Base-by-base conservation (phyloP, 1,139 yeast genomes). In the Candida freyschussii region DNA sequence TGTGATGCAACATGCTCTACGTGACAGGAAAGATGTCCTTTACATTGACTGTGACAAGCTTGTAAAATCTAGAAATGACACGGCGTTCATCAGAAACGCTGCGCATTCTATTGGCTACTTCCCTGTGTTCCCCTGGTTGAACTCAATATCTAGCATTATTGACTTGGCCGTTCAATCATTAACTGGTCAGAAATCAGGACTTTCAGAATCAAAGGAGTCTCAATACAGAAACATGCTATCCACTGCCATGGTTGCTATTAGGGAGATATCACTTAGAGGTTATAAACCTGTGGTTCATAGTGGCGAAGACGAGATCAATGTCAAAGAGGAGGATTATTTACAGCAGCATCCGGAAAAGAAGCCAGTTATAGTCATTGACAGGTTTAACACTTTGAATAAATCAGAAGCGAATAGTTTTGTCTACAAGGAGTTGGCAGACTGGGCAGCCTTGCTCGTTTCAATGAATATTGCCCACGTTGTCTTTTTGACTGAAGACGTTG, bases 71-170 rank as follows among this genome's bases (percentile, higher is more conserved):
- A 65, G 95, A 47, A 75, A 79, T 17, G 96, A 87, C 40, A 67
- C 80, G 3, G 69, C 70, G 18, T 76, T 86, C 44, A 63, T 91
- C 32, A 71, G 72, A 37, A 69, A 70, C 29, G 72, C 87, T 10
- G 87, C 97, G 0, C 63, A 62, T 23, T 89, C 85, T 53, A 55
- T 87, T 22, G 97, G 98, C 1, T 91, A 91, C 57, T 85, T 75
- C 63, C 98, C 98, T 0, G 80, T 86, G 4, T 91, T 91, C 56
- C 84, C 96, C 9, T 91, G 97, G 96, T 64, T 89, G 43, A 86
- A 85, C 53, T 74, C 84, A 5, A 63, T 89, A 16, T 76, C 95
- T 0, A 76, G 77, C 41, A 80, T 87, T 41, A 63, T 86, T 33
- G 98, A 91, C 58, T 69, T 93, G 47, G 87, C 79, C 34, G 83